Evolutionary conservation across 140 eudicot genomes (phyloP).

Genomic region (Stevia rebaudiana): DNA sequence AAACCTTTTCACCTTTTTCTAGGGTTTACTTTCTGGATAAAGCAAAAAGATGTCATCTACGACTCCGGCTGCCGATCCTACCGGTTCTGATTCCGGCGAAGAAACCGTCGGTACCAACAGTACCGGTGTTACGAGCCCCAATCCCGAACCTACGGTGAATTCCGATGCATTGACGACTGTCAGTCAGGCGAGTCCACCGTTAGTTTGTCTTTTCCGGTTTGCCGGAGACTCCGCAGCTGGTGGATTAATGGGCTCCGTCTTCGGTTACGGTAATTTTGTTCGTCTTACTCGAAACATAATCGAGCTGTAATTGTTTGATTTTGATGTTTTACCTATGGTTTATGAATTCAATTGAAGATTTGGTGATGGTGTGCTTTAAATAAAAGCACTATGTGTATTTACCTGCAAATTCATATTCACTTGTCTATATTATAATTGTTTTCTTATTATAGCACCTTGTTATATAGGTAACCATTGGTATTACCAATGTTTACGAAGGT

Average conservation of each 20-base stretch:
- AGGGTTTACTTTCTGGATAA: slow-evolving; percentile 38
- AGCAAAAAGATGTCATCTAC: slow-evolving; percentile 30
- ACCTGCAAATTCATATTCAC: background rate
- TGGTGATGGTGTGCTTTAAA: background rate
- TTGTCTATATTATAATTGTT: background rate
- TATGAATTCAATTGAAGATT: background rate
- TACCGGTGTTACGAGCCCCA: slow-evolving; percentile 17
- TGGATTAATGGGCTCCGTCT: slow-evolving; percentile 85
- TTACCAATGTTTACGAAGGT: too few species aligned
- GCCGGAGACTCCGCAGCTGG: slow-evolving; percentile 77
- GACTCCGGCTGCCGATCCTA: slow-evolving; percentile 33
- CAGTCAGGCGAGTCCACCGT: slow-evolving; percentile 49
- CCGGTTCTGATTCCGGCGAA: slow-evolving; percentile 36
- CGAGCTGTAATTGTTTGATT: background rate
- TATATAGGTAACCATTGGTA: too few species aligned
- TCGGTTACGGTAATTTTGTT: slow-evolving; percentile 57
- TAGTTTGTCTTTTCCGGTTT: slow-evolving; percentile 56
- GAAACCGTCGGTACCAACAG: slow-evolving; percentile 24
- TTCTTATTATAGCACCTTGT: too few species aligned
- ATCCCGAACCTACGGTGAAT: slow-evolving; percentile 25
- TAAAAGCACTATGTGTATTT: background rate
- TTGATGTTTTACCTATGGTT: background rate
- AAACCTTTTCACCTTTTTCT: slow-evolving; percentile 10
- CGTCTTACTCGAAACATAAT: background rate
- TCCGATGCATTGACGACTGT: slow-evolving; percentile 30